phyloP scores from a whole-genome alignment of 768 basidiomycete genomes.

The Naganishia vishniacii region DNA sequence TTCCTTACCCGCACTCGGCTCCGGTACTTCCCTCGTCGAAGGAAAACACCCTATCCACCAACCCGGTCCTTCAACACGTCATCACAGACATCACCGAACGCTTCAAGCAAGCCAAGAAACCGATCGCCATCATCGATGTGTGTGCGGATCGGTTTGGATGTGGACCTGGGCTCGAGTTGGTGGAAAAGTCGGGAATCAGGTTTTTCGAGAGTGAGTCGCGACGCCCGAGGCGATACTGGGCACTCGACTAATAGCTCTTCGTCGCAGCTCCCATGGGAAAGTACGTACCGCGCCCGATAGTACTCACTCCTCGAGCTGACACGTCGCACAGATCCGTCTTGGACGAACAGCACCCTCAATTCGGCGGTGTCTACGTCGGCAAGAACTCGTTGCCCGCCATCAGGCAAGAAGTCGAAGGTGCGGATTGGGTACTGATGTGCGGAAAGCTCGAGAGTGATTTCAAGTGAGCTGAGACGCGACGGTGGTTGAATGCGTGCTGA shows the following conservation, averaged over 20 bases:
- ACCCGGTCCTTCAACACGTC: constrained; percentile 57
- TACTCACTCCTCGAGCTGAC: no score
- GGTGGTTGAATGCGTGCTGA: neutral
- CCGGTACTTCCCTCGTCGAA: constrained; percentile 33
- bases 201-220: constrained; percentile 46
- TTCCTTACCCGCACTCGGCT: constrained; percentile 46
- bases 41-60: constrained; percentile 22
- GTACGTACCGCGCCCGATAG: neutral
- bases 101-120: constrained; percentile 59
- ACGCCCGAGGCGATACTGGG: neutral
- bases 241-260: neutral
- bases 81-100: constrained; percentile 65
- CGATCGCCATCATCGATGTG: constrained; percentile 56
- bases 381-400: constrained; percentile 42
- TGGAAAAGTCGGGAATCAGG: constrained; percentile 41
- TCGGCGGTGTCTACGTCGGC: constrained; percentile 46
- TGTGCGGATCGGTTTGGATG: constrained; percentile 47
- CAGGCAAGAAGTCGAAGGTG: constrained; percentile 43
- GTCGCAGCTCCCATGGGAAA: constrained; percentile 28
- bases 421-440: constrained; percentile 47
- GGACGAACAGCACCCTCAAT: constrained; percentile 45
- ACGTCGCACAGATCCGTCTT: constrained; percentile 29
- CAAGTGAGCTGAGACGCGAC: constrained; percentile 37
- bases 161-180: constrained; percentile 39
- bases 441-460: constrained; percentile 47